phyloP scores from a whole-genome alignment of 768 basidiomycete genomes.

The Phallus indusiatus region DNA sequence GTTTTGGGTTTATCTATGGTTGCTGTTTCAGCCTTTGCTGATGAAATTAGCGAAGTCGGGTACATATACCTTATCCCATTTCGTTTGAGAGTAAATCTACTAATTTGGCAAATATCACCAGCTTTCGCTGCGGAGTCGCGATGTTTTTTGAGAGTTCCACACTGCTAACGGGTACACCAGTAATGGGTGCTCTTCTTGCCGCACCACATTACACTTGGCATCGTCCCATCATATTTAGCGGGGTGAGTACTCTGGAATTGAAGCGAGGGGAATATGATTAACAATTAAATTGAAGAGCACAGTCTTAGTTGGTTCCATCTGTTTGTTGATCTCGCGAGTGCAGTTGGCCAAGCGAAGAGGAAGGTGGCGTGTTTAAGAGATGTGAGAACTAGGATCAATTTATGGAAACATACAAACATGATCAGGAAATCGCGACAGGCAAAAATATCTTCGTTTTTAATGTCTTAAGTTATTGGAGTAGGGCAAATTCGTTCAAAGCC shows the following conservation, averaged over 20 bases:
- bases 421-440: too few relatives aligned
- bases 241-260: neutral
- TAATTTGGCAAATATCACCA: conserved; percentile 14
- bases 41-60: neutral
- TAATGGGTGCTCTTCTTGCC: conserved; percentile 27
- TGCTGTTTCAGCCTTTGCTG: neutral
- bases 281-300: neutral
- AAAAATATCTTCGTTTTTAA: too few relatives aligned
- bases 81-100: neutral
- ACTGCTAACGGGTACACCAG: conserved; percentile 40
- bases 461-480: too few relatives aligned
- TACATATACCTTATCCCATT: neutral
- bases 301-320: neutral
- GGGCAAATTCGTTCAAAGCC: too few relatives aligned
- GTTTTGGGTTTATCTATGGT: too few relatives aligned
- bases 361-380: conserved; percentile 4
- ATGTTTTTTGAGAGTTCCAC: conserved; percentile 37
- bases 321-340: neutral
- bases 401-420: too few relatives aligned
- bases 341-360: neutral
- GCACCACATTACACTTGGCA: conserved; percentile 1
- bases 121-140: conserved; percentile 38
- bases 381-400: too few relatives aligned
- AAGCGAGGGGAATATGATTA: neutral
- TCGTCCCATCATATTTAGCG: neutral